Conservation (phyloP, 345 rosid genomes). For the Salix udensis region DNA sequence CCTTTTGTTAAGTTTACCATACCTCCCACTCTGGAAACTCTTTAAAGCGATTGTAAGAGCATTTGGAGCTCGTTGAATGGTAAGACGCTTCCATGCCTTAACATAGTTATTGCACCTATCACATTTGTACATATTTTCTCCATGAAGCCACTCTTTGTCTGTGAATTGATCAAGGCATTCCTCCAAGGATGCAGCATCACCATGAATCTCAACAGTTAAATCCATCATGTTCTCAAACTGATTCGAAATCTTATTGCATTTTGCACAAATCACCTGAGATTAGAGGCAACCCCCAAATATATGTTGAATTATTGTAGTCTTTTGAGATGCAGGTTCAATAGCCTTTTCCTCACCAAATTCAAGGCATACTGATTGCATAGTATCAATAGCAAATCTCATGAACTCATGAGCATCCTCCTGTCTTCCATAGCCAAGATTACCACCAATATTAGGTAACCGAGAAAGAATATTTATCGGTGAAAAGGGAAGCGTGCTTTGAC, state of each 20-base stretch:
- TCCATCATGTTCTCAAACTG: slow-evolving; percentile 98
- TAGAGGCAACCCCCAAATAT: slow-evolving; percentile 90
- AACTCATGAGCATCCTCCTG: slow-evolving; percentile 71
- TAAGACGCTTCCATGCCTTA: slow-evolving; percentile 91
- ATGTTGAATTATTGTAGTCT: slow-evolving; percentile 87
- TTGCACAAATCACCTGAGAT: slow-evolving; percentile 82
- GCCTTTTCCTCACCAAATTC: slow-evolving; percentile 90
- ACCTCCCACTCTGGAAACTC: slow-evolving; percentile 94
- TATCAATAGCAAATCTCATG: slow-evolving; percentile 95
- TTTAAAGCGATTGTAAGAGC: slow-evolving; percentile 91
- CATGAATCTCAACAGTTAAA: slow-evolving; percentile 89
- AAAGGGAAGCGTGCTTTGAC: slow-evolving; percentile 58
- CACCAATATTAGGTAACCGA: slow-evolving; percentile 74
- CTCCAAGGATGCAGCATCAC: slow-evolving; percentile 84
- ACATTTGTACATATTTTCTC: slow-evolving; percentile 95
- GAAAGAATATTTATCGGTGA: slow-evolving; percentile 82
- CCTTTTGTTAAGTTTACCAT: slow-evolving; percentile 94
- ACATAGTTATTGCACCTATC: slow-evolving; percentile 90
- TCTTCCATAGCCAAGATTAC: slow-evolving; percentile 93
- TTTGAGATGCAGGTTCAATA: slow-evolving; percentile 63
- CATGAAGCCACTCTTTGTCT: slow-evolving; percentile 78
- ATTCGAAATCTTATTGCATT: slow-evolving; percentile 64
- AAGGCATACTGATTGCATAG: slow-evolving; percentile 91
- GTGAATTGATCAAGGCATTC: slow-evolving; percentile 94
- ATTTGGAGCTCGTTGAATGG: slow-evolving; percentile 66